Evolutionary conservation across 257 asterid genomes (phyloP), one percentile per base, ranked within the genome.

Genomic region (Primulina tabacum): DNA sequence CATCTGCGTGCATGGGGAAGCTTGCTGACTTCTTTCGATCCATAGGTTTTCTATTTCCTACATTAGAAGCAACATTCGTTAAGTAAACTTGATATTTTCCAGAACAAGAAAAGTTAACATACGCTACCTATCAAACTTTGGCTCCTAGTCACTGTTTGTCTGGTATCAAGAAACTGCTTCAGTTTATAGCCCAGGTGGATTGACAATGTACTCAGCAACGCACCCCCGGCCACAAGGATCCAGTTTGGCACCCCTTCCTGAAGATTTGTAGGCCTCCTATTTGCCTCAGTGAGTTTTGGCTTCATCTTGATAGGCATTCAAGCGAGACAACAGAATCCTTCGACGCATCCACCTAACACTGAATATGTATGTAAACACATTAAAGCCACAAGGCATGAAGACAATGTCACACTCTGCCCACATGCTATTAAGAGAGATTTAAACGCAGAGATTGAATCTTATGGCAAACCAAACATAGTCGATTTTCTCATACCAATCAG

Each of bases 201-300:
- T 12, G 92, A 84, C 60, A 86, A 72, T n/a, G 88, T 80, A 73
- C 92, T 86, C 70, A 86, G 62, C 71, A 86, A 72, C 16, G 85
- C 92, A 63, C 92, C 85, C 7, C 86, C 92, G 5, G 85, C 89
- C 38, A 82, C 79, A 52, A 86, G 84, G 73, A 84, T 75, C 89
- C 92, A 86, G 61, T 86, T 82, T 17, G 83, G 81, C 20, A 82
- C 83, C 60, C 78, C 84, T 38, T 72, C 74, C 72, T 74, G 85
- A 12, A 69, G 52, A 64, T 81, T 73, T 64, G 73, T 78, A 67
- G 85, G 73, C 73, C 74, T 80, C 70, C 84, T 78, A 9, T 77
- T 56, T 47, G 62, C 71, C 72, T 77, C 81, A 47, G 72, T 64
- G 60, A 75, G 34, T 61, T 80, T 71, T 53, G 81, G 72, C 75